Base-by-base conservation (phyloP, 345 rosid genomes). In the Eucalyptus coolabah region DNA sequence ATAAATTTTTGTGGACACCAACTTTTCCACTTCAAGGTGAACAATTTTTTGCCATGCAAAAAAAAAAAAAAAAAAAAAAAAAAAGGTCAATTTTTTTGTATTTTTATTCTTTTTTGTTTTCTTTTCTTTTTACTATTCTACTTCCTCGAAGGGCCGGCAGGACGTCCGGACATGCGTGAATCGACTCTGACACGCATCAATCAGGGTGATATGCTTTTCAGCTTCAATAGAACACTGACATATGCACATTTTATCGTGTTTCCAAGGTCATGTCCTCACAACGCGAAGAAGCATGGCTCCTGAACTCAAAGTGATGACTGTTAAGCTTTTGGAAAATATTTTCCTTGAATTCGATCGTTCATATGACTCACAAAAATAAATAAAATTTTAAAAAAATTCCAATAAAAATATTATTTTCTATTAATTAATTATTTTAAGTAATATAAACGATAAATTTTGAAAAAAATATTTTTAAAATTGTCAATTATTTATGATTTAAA, bases 321-420 rank as follows among this genome's bases (percentile, higher is more conserved):
- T 53, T 19, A 53, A 53, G 59, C 59, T 53, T 56, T 9, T 8
- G 34, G 21, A 65, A n/a, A 65, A 7, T 15, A 30, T 56, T 56
- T 56, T 24, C 13, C 63, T 24, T 24, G 30, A 56, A 56, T 23
- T 56, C 12, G 63, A 24, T 5, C 30, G 30, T 30, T 24, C 6
- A 4, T 56, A 56, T 56, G 28, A 56, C 30, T 56, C 30, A 56
- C 13, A 56, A 24, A 56, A 9, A 56, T 24, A 56, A 56, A 53
- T 53, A 2, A 53, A 19, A 21, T 8, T 53, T 19, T 0, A 3
- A 19, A 19, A 19, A 1, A 0, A 1, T 53, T 4, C 26, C 11
- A 53, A 50, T 16, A 56, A 56, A 23, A 23, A 9, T 23, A 56
- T 24, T 23, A 56, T 9, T 56, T 56, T 56, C 4, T 24, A 56